Percentiles rank a stretch among this genome's conserved stretches.
These are phyloP conservation scores for Suhomyces sp. DNA, from an alignment of 805 yeast genomes.

Conservation along the genomic window DNA sequence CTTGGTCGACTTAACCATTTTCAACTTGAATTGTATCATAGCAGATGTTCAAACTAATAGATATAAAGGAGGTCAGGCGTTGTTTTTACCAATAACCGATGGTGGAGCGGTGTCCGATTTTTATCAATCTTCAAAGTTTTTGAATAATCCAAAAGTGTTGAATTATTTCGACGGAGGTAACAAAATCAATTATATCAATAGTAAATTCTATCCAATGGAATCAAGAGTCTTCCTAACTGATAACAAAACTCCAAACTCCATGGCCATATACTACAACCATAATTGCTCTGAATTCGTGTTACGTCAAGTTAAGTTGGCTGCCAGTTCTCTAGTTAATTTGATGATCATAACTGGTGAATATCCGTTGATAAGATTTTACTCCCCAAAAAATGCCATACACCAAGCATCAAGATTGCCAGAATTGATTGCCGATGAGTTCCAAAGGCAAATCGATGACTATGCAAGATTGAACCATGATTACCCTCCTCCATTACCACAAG, in stretches of 20 bases:
- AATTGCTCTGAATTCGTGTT: slow-evolving; percentile 61
- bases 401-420: slow-evolving; percentile 61
- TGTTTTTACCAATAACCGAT: slow-evolving; percentile 55
- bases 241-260: slow-evolving; percentile 47
- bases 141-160: slow-evolving; percentile 28
- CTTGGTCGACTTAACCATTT: slow-evolving; percentile 65
- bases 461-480: slow-evolving; percentile 66
- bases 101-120: slow-evolving; percentile 16
- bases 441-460: slow-evolving; percentile 68
- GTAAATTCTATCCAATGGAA: slow-evolving; percentile 62
- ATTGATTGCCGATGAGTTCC: slow-evolving; percentile 71
- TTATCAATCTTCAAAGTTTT: slow-evolving; percentile 22
- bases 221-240: slow-evolving; percentile 69
- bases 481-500: slow-evolving; percentile 50
- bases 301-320: slow-evolving; percentile 55
- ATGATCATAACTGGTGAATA: slow-evolving; percentile 83
- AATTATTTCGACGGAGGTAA: slow-evolving; percentile 32
- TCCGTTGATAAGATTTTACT: slow-evolving; percentile 77
- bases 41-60: slow-evolving; percentile 74
- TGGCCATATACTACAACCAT: slow-evolving; percentile 70
- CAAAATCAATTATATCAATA: slow-evolving; percentile 25
- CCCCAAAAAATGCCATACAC: slow-evolving; percentile 47
- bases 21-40: slow-evolving; percentile 69
- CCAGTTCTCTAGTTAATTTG: slow-evolving; percentile 63
- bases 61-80: slow-evolving; percentile 70